Conservation (phyloP, 768 basidiomycete species). For the Termitomyces sp. region DNA sequence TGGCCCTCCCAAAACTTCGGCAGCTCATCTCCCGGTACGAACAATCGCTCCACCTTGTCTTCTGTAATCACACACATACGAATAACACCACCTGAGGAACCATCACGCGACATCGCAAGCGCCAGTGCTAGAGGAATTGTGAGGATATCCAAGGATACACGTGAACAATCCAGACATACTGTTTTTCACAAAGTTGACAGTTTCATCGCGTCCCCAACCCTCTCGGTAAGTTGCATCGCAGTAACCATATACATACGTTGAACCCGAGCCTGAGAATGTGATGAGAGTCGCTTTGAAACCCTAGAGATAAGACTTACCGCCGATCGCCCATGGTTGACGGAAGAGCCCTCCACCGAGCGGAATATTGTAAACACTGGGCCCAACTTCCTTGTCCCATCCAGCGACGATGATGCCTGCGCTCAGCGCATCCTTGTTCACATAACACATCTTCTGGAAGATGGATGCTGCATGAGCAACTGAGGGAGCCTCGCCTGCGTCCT, state of each 20-base stretch:
- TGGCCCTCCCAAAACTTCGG: constrained; percentile 88
- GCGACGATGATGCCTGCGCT: constrained; percentile 96
- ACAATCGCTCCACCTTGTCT: constrained; percentile 85
- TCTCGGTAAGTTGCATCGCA: constrained; percentile 98
- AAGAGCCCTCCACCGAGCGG: constrained; percentile 96
- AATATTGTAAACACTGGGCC: constrained; percentile 94
- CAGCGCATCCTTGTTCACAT: constrained; percentile 86
- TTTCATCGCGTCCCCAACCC: constrained; percentile 86
- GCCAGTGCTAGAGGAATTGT: constrained; percentile 60
- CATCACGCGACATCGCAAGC: constrained; percentile 96
- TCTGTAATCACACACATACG: constrained; percentile 97
- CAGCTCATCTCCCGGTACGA: constrained; percentile 86
- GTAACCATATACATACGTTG: constrained; percentile 97
- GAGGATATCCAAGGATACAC: neutral
- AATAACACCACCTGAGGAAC: constrained; percentile 95
- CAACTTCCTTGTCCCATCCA: constrained; percentile 90
- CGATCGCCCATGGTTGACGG: constrained; percentile 98
- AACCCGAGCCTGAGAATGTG: constrained; percentile 69
- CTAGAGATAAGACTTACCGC: constrained; percentile 52
- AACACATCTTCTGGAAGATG: constrained; percentile 83
- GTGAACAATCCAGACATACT: constrained; percentile 48
- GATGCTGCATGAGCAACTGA: constrained; percentile 79
- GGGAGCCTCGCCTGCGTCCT: constrained; percentile 60
- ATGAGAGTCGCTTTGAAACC: neutral
- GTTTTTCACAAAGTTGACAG: constrained; percentile 92